Evolutionary conservation across 495 filamentous ascomycete genomes (phyloP).

Genomic region (Pyrenula massariospora): DNA sequence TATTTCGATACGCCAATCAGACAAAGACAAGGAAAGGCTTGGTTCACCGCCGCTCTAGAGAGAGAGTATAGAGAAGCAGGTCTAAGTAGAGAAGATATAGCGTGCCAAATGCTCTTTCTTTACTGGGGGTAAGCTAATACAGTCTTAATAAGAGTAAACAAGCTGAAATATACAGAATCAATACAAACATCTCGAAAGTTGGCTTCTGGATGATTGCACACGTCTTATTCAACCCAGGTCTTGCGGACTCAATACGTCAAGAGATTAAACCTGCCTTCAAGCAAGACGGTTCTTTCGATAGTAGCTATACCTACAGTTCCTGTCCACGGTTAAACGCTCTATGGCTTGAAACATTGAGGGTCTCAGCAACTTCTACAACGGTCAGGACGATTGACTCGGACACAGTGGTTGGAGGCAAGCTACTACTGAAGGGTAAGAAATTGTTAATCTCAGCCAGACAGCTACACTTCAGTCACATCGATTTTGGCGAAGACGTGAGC

Average conservation of each 20-base stretch:
- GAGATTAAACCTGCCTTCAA: slow-evolving; percentile 9
- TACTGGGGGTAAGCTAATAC: slow-evolving; percentile 11
- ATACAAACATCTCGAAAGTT: slow-evolving; percentile 17
- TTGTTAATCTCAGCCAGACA: slow-evolving; percentile 16
- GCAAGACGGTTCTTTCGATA: slow-evolving; percentile 2
- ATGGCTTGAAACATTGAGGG: slow-evolving; percentile 11
- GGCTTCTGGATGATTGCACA: slow-evolving; percentile 16
- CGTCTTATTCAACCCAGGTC: slow-evolving; percentile 5
- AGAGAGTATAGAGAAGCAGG: slow-evolving; percentile 1
- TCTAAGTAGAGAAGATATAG: slow-evolving; percentile 12
- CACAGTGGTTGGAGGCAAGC: slow-evolving; percentile 9
- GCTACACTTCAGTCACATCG: slow-evolving; percentile 10
- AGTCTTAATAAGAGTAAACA: background rate
- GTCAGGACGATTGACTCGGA: slow-evolving; percentile 5
- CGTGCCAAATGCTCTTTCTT: slow-evolving; percentile 6
- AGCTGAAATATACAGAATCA: slow-evolving; percentile 7
- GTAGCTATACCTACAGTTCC: slow-evolving; percentile 5
- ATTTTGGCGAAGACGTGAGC: slow-evolving; percentile 10
- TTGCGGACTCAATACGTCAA: slow-evolving; percentile 4
- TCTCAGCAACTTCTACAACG: slow-evolving; percentile 6
- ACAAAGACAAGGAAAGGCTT: slow-evolving; percentile 6
- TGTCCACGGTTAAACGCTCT: slow-evolving; percentile 10
- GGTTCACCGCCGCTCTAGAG: slow-evolving; percentile 8
- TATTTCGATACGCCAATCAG: slow-evolving; percentile 13
- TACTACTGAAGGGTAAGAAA: slow-evolving; percentile 6